Conservation (phyloP, 768 basidiomycete species). For the Rhizopogon salebrosus region DNA sequence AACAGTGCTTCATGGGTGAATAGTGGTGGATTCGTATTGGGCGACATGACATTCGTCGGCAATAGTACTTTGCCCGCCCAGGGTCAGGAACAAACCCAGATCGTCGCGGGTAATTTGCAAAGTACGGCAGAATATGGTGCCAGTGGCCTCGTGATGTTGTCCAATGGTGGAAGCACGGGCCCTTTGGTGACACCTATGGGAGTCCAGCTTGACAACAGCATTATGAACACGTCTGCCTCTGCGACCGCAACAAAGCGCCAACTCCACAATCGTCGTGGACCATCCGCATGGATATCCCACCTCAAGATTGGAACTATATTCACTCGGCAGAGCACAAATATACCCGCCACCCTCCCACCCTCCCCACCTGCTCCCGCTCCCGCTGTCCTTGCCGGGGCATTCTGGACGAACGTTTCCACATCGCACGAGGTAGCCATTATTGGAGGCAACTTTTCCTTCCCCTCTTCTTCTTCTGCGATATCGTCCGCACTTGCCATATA, state of each 20-base stretch:
- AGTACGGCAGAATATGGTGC: conserved; percentile 63
- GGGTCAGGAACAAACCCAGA: conserved; percentile 40
- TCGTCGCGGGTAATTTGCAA: conserved; percentile 63
- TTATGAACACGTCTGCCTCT: conserved; percentile 26
- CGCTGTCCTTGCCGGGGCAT: conserved; percentile 78
- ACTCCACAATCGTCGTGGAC: conserved; percentile 28
- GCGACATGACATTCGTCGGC: conserved; percentile 63
- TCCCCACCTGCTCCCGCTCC: conserved; percentile 59
- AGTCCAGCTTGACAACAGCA: conserved; percentile 44
- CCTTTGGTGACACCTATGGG: conserved; percentile 60
- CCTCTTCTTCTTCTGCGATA: conserved; percentile 31
- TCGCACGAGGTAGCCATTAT: conserved; percentile 66
- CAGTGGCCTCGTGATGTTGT: conserved; percentile 72
- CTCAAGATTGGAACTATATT: conserved; percentile 37
- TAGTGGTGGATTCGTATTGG: conserved; percentile 67
- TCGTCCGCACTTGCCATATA: conserved; percentile 69
- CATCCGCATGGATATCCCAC: conserved; percentile 45
- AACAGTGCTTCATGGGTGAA: conserved; percentile 60
- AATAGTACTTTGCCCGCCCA: conserved; percentile 52
- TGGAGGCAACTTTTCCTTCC: conserved; percentile 85
- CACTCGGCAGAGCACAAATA: conserved; percentile 45
- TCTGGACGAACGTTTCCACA: conserved; percentile 81
- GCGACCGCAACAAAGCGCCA: conserved; percentile 34
- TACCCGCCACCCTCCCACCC: conserved; percentile 49
- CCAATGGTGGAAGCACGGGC: conserved; percentile 57